phyloP scores from a whole-genome alignment of 306 rosid species.

The Heteromeles arbutifolia region DNA sequence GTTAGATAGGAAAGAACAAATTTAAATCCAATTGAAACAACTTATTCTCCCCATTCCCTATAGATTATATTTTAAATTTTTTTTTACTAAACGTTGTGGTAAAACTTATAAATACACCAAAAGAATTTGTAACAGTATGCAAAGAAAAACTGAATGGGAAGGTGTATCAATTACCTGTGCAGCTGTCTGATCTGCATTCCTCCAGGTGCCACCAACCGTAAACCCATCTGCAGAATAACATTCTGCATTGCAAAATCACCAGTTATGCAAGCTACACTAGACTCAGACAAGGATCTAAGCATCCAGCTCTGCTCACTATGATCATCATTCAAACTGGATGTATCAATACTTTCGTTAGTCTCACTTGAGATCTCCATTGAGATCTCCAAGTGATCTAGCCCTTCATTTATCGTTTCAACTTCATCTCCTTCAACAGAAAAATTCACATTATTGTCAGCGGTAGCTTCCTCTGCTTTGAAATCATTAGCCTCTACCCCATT shows the following conservation, averaged over 20 bases:
- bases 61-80: not conserved
- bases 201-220: slow-evolving; percentile 88
- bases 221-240: slow-evolving; percentile 92
- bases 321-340: slow-evolving; percentile 53
- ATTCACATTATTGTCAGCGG: slow-evolving; percentile 7
- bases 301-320: slow-evolving; percentile 85
- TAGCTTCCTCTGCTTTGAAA: slow-evolving; percentile 10
- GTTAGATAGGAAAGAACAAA: not conserved
- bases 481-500: slow-evolving; percentile 16
- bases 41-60: not conserved
- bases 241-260: slow-evolving; percentile 97
- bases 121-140: not conserved
- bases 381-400: slow-evolving; percentile 38
- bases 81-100: not conserved
- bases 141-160: not conserved
- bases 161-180: slow-evolving; percentile 49
- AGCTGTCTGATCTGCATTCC: slow-evolving; percentile 82
- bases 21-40: not conserved
- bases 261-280: slow-evolving; percentile 84
- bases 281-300: slow-evolving; percentile 81
- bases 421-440: slow-evolving; percentile 26
- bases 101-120: not conserved
- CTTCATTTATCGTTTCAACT: slow-evolving; percentile 22
- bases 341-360: slow-evolving; percentile 48
- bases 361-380: slow-evolving; percentile 54